These are phyloP conservation scores for Saccharomycopsis vini DNA, from an alignment of 805 yeast genomes.

Conservation along the genomic window DNA sequence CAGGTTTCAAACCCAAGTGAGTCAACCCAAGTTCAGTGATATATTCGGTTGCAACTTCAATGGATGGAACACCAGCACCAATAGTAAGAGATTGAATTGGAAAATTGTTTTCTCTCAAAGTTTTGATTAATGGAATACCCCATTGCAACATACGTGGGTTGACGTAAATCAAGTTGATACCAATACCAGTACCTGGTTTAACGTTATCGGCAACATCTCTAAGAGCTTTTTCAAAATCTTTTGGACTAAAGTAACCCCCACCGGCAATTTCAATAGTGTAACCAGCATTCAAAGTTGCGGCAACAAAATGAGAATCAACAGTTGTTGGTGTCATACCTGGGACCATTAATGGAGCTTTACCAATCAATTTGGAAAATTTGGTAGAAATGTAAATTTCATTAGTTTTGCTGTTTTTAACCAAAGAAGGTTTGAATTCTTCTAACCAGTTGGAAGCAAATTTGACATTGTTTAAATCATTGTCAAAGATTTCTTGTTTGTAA, in stretches of 20 bases:
- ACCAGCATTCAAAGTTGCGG: slow-evolving; percentile 92
- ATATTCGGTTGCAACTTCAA: slow-evolving; percentile 95
- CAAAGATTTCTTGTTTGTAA: slow-evolving; percentile 90
- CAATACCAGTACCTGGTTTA: slow-evolving; percentile 82
- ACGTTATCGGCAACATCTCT: slow-evolving; percentile 60
- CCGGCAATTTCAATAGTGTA: slow-evolving; percentile 97
- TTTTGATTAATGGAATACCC: slow-evolving; percentile 94
- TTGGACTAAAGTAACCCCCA: slow-evolving; percentile 89
- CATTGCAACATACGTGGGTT: slow-evolving; percentile 97
- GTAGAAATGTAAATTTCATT: slow-evolving; percentile 86
- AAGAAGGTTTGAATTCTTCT: slow-evolving; percentile 75
- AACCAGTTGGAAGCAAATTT: slow-evolving; percentile 90
- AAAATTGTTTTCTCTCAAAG: slow-evolving; percentile 75
- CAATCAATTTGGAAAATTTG: slow-evolving; percentile 82
- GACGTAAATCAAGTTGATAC: slow-evolving; percentile 88
- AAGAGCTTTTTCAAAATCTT: slow-evolving; percentile 64
- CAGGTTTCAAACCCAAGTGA: slow-evolving; percentile 95
- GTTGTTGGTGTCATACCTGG: slow-evolving; percentile 99
- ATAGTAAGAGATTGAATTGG: slow-evolving; percentile 94
- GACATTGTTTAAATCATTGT: slow-evolving; percentile 51
- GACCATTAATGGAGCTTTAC: slow-evolving; percentile 93
- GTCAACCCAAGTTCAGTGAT: slow-evolving; percentile 86
- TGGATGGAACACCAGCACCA: slow-evolving; percentile 99
- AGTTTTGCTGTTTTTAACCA: slow-evolving; percentile 56
- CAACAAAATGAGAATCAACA: slow-evolving; percentile 86